phyloP scores from a whole-genome alignment of 1,139 yeast genomes.

The Candida glucosophila region DNA sequence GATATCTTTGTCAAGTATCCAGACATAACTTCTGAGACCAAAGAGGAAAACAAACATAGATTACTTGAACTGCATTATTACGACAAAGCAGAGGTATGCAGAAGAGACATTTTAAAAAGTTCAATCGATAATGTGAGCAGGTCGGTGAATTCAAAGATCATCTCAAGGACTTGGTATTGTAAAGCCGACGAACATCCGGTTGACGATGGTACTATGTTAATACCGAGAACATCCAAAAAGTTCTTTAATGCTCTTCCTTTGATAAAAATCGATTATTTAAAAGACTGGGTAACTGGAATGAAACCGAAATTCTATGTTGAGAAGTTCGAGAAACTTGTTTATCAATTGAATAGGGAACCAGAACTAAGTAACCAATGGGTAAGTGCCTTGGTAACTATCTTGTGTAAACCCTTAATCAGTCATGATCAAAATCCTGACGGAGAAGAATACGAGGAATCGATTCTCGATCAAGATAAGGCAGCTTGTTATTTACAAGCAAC shows the following conservation, averaged over 20 bases:
- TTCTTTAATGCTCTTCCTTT: conserved; percentile 24
- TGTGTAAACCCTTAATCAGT: conserved; percentile 36
- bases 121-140: conserved; percentile 29
- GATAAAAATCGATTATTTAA: conserved; percentile 12
- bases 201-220: conserved; percentile 23
- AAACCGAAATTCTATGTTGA: conserved; percentile 13
- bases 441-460: conserved; percentile 67
- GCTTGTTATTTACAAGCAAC: conserved; percentile 57
- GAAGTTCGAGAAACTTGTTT: conserved; percentile 15
- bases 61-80: conserved; percentile 37
- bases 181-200: conserved; percentile 6
- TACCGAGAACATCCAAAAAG: conserved; percentile 30
- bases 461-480: conserved; percentile 66
- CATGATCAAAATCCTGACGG: conserved; percentile 53
- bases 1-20: conserved; percentile 6
- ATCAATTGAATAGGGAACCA: conserved; percentile 51
- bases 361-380: conserved; percentile 48
- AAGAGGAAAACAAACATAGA: conserved; percentile 5
- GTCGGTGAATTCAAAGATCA: conserved; percentile 17
- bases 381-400: conserved; percentile 32
- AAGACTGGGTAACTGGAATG: conserved; percentile 12
- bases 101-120: conserved; percentile 44
- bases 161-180: conserved; percentile 14
- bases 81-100: conserved; percentile 51
- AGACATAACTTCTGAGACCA: background rate